A percentile compares a stretch with the other conserved stretches of the same genome.
Evolutionary conservation across 352 stramenopile genomes (phyloP).

Genomic region (Peronospora farinosa): DNA sequence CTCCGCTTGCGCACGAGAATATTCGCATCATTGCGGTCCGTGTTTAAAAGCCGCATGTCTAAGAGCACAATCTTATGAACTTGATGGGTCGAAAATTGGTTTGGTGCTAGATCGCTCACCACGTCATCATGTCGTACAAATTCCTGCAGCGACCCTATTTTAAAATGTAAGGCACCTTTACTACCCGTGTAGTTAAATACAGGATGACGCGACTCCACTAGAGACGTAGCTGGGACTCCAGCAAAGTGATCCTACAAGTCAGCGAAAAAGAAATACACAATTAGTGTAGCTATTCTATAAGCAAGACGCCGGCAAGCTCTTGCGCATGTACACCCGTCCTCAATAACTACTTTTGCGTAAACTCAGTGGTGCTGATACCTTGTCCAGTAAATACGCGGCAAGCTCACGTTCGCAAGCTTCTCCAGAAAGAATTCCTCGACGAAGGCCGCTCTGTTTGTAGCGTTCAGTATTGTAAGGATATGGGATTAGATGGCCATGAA

Average conservation of each 20-base stretch:
- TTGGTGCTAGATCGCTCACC: slow-evolving; percentile 90
- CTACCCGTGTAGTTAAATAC: slow-evolving; percentile 70
- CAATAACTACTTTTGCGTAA: slow-evolving; percentile 1
- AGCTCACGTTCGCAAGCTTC: slow-evolving; percentile 96
- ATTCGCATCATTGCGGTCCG: slow-evolving; percentile 96
- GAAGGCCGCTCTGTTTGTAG: slow-evolving; percentile 57
- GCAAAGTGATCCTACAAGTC: slow-evolving; percentile 73
- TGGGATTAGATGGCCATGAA: background rate
- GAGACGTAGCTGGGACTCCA: slow-evolving; percentile 68
- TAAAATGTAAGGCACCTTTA: slow-evolving; percentile 57
- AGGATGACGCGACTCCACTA: slow-evolving; percentile 67
- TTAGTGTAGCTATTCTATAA: slow-evolving; percentile 2
- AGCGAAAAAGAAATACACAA: slow-evolving; percentile 25
- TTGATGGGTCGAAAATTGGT: slow-evolving; percentile 85
- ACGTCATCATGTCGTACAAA: slow-evolving; percentile 93
- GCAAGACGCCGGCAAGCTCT: background rate
- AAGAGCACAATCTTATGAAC: slow-evolving; percentile 98
- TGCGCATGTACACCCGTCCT: background rate
- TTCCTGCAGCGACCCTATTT: slow-evolving; percentile 96
- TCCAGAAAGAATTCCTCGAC: slow-evolving; percentile 91
- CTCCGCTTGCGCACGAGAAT: slow-evolving; percentile 90
- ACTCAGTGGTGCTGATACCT: slow-evolving; percentile 30
- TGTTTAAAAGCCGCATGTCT: slow-evolving; percentile 97
- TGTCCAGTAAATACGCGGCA: slow-evolving; percentile 95
- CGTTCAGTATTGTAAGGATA: background rate